Base-by-base conservation (phyloP, 129 eudicot species). In the Escallonia herrerae region DNA sequence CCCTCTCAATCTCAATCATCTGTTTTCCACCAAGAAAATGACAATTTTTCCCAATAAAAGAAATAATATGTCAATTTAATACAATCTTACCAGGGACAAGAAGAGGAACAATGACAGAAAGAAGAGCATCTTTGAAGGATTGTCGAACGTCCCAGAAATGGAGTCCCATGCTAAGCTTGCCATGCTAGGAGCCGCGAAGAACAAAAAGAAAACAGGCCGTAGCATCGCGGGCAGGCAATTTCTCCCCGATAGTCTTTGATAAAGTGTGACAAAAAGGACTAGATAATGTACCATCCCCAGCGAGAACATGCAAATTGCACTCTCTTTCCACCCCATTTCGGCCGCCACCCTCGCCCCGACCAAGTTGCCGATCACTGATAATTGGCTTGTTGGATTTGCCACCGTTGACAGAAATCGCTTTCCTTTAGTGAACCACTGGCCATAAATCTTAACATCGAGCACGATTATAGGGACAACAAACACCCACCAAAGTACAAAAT, bases 361-460 rank as follows among this genome's bases (percentile, higher is more conserved):
- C 60, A 91, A 66, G 40, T 91, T 87, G 62, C 88, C 97, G 10
- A 87, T 69, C 22, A 87, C 87, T 0, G 97, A 82, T 5, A 91
- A 37, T 15, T 91, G 97, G 72, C 90, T 91, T 4, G 90, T 76
- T 2, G 97, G 97, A 63, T 90, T 91, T 1, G 97, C 97, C 51
- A 84, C 87, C 76, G 63, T 52, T 5, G 97, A 84, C 7, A 91
- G 50, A 64, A 78, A 84, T 79, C 82, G 64, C 62, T 82, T 84
- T 63, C 79, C 90, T 0, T 86, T 80, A 0, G 95, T 87, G 64
- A 91, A 84, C 97, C 97, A 91, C 64, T 91, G 96, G 9, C 97
- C 97, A 43, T 91, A 91, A 2, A 84, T 66, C 74, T 91, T 91
- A 37, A 87, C 78, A 74, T 91, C 97, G 39, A 91, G 88, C 13